Evolutionary conservation across 192 early-diverging fungal genomes (phyloP).

Genomic region (Coemansia sp.): DNA sequence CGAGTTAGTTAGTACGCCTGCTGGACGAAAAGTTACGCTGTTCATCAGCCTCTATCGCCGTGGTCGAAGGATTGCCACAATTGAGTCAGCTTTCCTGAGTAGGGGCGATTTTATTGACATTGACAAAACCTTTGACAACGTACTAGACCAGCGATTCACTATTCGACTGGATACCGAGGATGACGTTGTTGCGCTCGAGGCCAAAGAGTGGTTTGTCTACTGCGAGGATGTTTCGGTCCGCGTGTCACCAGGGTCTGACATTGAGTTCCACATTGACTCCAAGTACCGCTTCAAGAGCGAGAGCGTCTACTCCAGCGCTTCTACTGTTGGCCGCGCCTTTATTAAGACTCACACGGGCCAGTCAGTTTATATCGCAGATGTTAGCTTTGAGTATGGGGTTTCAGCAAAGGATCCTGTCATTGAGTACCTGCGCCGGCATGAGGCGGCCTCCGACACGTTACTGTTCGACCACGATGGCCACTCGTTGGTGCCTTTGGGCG

Average conservation of each 20-base stretch:
- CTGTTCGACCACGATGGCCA: conserved; percentile 68
- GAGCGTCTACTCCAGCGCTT: conserved; percentile 62
- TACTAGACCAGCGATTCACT: conserved; percentile 63
- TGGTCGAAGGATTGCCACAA: no score
- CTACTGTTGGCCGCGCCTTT: conserved; percentile 63
- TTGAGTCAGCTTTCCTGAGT: conserved; percentile 19
- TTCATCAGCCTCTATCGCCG: no score
- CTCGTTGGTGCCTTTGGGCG: neutral
- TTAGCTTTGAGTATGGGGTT: conserved; percentile 66
- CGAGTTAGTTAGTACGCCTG: no score
- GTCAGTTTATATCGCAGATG: conserved; percentile 66
- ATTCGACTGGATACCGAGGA: conserved; percentile 65
- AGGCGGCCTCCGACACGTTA: conserved; percentile 63
- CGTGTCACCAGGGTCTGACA: conserved; percentile 49
- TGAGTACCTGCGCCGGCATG: conserved; percentile 75
- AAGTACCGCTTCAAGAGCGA: conserved; percentile 60
- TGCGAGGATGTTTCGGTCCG: conserved; percentile 10
- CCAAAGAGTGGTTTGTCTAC: conserved; percentile 78
- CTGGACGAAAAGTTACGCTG: no score
- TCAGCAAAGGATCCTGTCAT: conserved; percentile 75
- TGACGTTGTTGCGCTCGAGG: conserved; percentile 74
- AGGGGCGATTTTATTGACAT: conserved; percentile 60
- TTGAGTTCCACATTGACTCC: conserved; percentile 83
- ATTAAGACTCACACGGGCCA: conserved; percentile 58
- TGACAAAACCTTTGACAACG: conserved; percentile 73